A percentile compares a stretch with the other conserved stretches of the same genome.
Evolutionary conservation across 2,329 filamentous ascomycete species (phyloP).

Genomic region (Botrytis tulipae): DNA sequence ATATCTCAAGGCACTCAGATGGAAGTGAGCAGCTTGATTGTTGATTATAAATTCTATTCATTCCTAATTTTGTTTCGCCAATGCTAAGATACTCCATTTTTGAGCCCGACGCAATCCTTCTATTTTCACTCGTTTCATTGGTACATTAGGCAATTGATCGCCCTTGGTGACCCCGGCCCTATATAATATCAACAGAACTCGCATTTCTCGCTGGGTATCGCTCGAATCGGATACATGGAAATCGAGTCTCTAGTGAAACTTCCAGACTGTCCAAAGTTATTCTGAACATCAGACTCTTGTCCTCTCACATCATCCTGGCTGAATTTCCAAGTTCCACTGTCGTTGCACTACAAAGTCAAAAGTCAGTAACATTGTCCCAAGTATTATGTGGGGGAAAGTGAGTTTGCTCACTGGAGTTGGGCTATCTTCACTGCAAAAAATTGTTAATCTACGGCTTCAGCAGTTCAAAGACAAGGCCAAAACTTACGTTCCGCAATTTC

Average conservation of each 20-base stretch:
- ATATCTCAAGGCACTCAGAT: background rate
- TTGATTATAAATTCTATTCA: background rate
- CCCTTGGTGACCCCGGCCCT: background rate
- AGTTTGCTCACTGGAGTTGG: constrained; percentile 3
- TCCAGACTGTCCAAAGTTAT: constrained; percentile 30
- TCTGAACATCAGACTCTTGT: constrained; percentile 27
- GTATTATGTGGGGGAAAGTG: background rate
- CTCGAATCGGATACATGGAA: constrained; percentile 27
- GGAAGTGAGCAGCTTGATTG: background rate
- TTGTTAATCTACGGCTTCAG: background rate
- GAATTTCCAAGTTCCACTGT: constrained; percentile 29
- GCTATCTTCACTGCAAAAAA: background rate
- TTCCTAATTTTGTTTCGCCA: background rate
- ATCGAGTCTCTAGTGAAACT: constrained; percentile 18
- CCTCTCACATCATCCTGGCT: constrained; percentile 27
- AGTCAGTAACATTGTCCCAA: background rate
- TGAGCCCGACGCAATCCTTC: background rate
- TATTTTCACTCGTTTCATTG: background rate
- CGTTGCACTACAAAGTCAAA: constrained; percentile 21
- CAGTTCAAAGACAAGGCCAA: background rate
- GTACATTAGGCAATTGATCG: background rate
- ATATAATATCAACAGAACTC: constrained; percentile 28
- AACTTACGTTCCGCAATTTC: constrained; percentile 25
- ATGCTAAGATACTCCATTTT: background rate
- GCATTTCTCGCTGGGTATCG: constrained; percentile 25